Evolutionary conservation across 1,284 basidiomycete species (phyloP).

Genomic region (Moesziomyces antarcticus): DNA sequence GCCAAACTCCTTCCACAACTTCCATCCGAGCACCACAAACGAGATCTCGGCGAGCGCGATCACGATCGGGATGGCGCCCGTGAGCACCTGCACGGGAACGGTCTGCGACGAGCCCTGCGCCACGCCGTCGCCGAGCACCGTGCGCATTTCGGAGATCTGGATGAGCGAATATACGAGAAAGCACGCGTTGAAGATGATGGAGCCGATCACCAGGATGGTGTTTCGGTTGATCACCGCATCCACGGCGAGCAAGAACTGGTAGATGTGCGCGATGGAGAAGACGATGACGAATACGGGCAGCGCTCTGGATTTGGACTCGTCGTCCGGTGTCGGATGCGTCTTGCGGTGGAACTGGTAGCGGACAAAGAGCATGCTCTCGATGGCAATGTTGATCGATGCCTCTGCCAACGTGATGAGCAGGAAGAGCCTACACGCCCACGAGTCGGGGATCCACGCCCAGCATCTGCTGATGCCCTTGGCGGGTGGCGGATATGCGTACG

Average conservation of each 20-base stretch:
- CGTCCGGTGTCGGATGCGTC: slow-evolving; percentile 28
- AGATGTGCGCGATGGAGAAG: slow-evolving; percentile 58
- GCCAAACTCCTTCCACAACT: slow-evolving; percentile 58
- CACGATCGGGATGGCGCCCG: slow-evolving; percentile 57
- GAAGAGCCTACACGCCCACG: slow-evolving; percentile 51
- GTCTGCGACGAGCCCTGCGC: slow-evolving; percentile 50
- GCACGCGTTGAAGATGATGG: slow-evolving; percentile 56
- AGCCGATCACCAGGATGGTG: slow-evolving; percentile 55
- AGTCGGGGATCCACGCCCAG: slow-evolving; percentile 50
- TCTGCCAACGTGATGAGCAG: slow-evolving; percentile 57
- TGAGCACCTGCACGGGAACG: slow-evolving; percentile 60
- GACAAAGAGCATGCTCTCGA: slow-evolving; percentile 56
- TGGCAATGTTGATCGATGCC: slow-evolving; percentile 52
- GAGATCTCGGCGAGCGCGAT: slow-evolving; percentile 49
- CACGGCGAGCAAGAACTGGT: slow-evolving; percentile 56
- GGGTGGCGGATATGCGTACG: slow-evolving; percentile 37
- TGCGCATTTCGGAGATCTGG: slow-evolving; percentile 59
- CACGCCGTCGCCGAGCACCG: slow-evolving; percentile 57
- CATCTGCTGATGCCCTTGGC: slow-evolving; percentile 31
- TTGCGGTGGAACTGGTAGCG: slow-evolving; percentile 45
- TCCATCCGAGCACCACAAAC: slow-evolving; percentile 52
- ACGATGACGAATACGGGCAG: slow-evolving; percentile 59
- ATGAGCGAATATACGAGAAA: slow-evolving; percentile 60
- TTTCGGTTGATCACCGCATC: slow-evolving; percentile 60
- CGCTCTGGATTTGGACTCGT: slow-evolving; percentile 45